Evolutionary conservation across 768 basidiomycete genomes (phyloP), one percentile per base, ranked within the genome.

Genomic region (Rhizopogon sp.): DNA sequence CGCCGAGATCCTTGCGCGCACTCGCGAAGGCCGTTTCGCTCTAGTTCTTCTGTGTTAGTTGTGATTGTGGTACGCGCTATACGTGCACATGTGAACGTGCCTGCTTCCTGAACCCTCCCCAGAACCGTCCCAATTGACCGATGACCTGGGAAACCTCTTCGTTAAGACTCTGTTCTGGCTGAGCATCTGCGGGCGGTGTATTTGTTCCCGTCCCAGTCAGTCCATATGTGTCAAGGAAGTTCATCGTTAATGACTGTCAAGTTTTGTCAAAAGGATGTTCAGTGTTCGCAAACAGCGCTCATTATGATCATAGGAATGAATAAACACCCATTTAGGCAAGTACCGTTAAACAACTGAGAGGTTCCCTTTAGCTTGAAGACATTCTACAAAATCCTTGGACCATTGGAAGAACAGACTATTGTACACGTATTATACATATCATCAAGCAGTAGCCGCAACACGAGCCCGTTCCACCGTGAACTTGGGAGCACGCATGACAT

Each of bases 81-180:
- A 43, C n/a, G 4, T 47, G 35, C 35, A 1, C 10, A 37, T 37
- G 20, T 37, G 22, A 49, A 64, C 83, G 59, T 61, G 84, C 93
- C 84, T 94, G 93, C 68, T 88, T 90, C 75, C 85, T 83, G 65
- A 95, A 88, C 31, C 91, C 89, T 43, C 92, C 92, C 94, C 94
- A 97, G 66, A 93, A 86, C 50, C 87, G 78, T 29, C 86, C 84
- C 11, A 96, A 74, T 63, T 91, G 87, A n/a, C 90, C 90, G 41
- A 95, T 83, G 22, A 93, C 93, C 63, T 96, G 87, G 2, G 80
- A 79, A 13, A 97, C 90, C 69, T 97, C 93, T 64, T 95, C 88
- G 64, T 95, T 87, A 43, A 97, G 72, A 54, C 77, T 81, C 41
- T 67, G 77, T 54, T 81, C 80, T 31, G 81, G 73, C 39, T 68